phyloP scores from a whole-genome alignment of 495 filamentous ascomycete genomes.

The Talaromyces proteolyticus region DNA sequence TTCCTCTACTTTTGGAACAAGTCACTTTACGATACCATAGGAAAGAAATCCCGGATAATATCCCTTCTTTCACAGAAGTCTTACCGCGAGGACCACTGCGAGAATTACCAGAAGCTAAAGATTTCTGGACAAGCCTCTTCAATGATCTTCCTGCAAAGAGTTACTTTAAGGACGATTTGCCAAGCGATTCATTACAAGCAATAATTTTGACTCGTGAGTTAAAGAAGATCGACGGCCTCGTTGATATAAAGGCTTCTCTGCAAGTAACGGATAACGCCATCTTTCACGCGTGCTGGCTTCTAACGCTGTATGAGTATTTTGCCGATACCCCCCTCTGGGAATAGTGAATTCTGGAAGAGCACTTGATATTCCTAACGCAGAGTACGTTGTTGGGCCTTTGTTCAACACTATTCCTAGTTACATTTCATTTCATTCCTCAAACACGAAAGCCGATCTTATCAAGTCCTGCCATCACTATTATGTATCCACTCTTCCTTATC shows the following conservation, averaged over 20 bases:
- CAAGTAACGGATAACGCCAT: constrained; percentile 72
- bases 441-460: constrained; percentile 47
- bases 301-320: constrained; percentile 37
- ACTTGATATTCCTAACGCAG: constrained; percentile 57
- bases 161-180: constrained; percentile 14
- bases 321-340: constrained; percentile 43
- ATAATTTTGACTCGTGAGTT: constrained; percentile 23
- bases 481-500: constrained; percentile 50
- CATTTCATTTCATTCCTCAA: constrained; percentile 33
- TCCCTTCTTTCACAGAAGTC: constrained; percentile 23
- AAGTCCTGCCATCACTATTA: constrained; percentile 56
- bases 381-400: constrained; percentile 71
- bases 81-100: constrained; percentile 19
- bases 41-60: constrained; percentile 5
- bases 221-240: constrained; percentile 25
- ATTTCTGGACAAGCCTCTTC: constrained; percentile 37
- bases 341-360: constrained; percentile 65
- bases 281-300: constrained; percentile 64
- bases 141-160: constrained; percentile 16
- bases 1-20: constrained; percentile 56
- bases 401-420: constrained; percentile 86
- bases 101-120: constrained; percentile 15
- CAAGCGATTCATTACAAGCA: constrained; percentile 11
- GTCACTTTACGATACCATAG: constrained; percentile 35
- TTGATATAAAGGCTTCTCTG: constrained; percentile 44